Evolutionary conservation across 2,329 filamentous ascomycete species (phyloP), one percentile per base, ranked within the genome.

Genomic region (Pseudogymnoascus sp.): DNA sequence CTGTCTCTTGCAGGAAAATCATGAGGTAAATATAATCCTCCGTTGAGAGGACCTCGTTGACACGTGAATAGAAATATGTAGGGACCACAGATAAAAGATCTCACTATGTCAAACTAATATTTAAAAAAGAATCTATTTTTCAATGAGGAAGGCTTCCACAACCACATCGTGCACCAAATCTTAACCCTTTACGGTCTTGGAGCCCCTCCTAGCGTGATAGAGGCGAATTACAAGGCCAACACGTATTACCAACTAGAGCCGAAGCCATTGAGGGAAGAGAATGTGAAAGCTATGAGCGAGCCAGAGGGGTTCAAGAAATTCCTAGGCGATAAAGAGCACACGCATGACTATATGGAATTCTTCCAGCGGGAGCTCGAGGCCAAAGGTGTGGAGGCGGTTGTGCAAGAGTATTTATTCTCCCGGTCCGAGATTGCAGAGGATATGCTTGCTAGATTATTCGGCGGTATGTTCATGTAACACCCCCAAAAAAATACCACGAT

Each of bases 121-220:
- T 74, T 73, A 33, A 82, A 74, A 33, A 82, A 91, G 66, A 88
- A 95, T 69, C 86, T 91, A 61, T 95, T 86, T 74, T 95, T 91
- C 77, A 95, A 94, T 63, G 62, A 79, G 0, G 68, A 72, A 1
- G 86, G 87, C 0, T 95, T 88, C 63, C 92, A 96, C 68, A 89
- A 96, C 70, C 91, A 96, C 68, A 89, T 94, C 62, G 79, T 79
- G 3, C 91, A 96, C 66, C 85, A 90, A 34, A 74, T 95, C 4
- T 79, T 95, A 9, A 84, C 85, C 13, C 75, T 94, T 28, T 95
- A 86, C 70, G 87, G 88, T 33, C 83, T 94, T 1, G 86, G 86
- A 0, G 90, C 89, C 6, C 73, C 79, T 0, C 71, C 84, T 0
- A 70, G 77, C 0, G 71, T 81, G 15, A 77, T 96, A 3, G 77